Evolutionary conservation across 2,329 filamentous ascomycete species (phyloP), one percentile per base, ranked within the genome.

Genomic region (Aspergillus pseudoglaucus): DNA sequence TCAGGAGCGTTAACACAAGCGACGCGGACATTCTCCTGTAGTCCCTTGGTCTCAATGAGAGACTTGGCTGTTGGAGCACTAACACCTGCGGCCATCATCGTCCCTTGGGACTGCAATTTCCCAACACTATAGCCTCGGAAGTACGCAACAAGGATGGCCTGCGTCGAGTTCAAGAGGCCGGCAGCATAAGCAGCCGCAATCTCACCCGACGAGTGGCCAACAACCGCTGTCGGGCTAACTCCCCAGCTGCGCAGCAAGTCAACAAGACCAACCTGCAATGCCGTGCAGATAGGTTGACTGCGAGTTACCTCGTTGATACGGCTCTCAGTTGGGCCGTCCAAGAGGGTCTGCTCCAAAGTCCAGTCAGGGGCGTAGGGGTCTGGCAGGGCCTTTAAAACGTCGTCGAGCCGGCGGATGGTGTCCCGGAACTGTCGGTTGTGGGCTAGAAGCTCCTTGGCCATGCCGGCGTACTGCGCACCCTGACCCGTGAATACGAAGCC

Each of bases 401-500:
- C 15, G 20, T 45, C 43, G 3, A 45, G 43, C 2, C 14, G n/a
- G n/a, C 8, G 4, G 27, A 45, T 37, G 5, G 43, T 25, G 10
- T 10, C 7, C 14, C 20, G n/a, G 43, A 45, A 45, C 4, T 14
- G 18, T 3, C 27, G 30, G 17, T 18, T 37, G 10, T 37, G 12
- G 18, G n/a, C 15, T 10, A 45, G 12, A 7, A 45, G 17, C 8
- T 37, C 49, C 10, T 32, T 40, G 1, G 60, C 65, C 64, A 67
- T 67, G 3, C 39, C 47, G 7, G 48, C 15, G 51, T 58, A 67
- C 33, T 67, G 62, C 6, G 65, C 64, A 3, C 64, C 65, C 35
- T 67, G 64, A 5, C 65, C 65, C 1, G 60, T 67, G 47, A 64
- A 67, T 42, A 45, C 62, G 59, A 15, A 43, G 37, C 38, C 15